These are phyloP conservation scores for Elongisporangium undulatum DNA, from an alignment of 352 stramenopile species.

Conservation along the genomic window DNA sequence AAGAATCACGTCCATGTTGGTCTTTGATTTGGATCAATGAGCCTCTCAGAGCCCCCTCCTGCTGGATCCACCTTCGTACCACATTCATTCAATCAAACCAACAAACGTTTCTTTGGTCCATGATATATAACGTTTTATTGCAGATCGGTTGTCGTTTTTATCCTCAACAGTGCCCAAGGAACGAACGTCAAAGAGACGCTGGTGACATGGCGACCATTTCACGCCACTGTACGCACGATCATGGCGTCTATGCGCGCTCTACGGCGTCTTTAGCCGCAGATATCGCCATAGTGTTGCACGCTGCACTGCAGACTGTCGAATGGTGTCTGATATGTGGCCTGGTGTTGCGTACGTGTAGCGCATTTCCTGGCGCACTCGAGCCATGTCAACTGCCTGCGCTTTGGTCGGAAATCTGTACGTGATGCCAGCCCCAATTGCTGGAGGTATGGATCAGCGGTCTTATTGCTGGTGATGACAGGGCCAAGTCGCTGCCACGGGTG, in stretches of 20 bases:
- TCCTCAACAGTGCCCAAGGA: background rate
- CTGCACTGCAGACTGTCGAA: background rate
- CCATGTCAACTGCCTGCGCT: constrained; percentile 81
- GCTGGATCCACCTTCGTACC: background rate
- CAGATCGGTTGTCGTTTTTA: background rate
- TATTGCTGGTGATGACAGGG: constrained; percentile 26
- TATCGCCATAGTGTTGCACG: background rate
- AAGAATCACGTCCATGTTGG: constrained; percentile 61
- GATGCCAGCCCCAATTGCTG: background rate
- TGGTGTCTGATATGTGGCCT: constrained; percentile 1
- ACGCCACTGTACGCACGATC: constrained; percentile 41
- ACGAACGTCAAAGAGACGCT: constrained; percentile 8
- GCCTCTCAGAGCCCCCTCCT: background rate
- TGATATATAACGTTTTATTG: background rate
- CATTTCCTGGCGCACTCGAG: constrained; percentile 78
- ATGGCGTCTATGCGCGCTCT: background rate
- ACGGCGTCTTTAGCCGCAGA: background rate
- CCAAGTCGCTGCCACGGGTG: constrained; percentile 73
- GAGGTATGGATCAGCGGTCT: background rate
- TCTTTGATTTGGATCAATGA: background rate
- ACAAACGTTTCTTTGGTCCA: background rate
- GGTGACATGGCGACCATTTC: constrained; percentile 19
- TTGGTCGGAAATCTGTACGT: constrained; percentile 76
- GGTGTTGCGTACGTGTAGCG: constrained; percentile 21
- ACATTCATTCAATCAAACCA: background rate